Conservation (phyloP, 768 basidiomycete genomes). For the Trametes cinnabarina region DNA sequence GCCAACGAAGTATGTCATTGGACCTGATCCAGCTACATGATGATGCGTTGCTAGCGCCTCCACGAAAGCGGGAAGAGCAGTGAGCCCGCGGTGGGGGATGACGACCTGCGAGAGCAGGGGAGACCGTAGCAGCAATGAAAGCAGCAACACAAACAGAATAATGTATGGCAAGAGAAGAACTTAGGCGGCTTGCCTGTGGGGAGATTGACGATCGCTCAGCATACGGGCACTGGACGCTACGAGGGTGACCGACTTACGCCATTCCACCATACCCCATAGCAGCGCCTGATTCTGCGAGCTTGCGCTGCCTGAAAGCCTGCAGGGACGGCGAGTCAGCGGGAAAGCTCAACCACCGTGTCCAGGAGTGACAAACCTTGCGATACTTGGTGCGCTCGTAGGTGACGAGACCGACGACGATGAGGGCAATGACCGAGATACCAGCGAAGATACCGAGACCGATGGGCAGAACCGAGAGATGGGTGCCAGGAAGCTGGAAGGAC, state of each 20-base stretch:
- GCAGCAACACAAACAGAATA: conserved; percentile 13
- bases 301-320: conserved; percentile 77
- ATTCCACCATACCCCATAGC: conserved; percentile 61
- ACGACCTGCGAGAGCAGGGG: neutral
- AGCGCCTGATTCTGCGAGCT: conserved; percentile 62
- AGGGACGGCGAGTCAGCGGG: neutral
- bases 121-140: neutral
- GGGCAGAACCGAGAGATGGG: conserved; percentile 69
- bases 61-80: neutral
- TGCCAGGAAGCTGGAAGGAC: conserved; percentile 68
- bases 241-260: conserved; percentile 27
- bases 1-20: conserved; percentile 16
- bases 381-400: conserved; percentile 87
- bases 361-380: conserved; percentile 58
- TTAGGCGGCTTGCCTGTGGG: conserved; percentile 19
- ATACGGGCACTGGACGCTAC: neutral
- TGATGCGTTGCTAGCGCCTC: conserved; percentile 13
- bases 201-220: neutral
- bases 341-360: neutral
- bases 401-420: conserved; percentile 80
- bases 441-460: conserved; percentile 83
- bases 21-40: conserved; percentile 15
- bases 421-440: conserved; percentile 79
- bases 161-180: conserved; percentile 11
- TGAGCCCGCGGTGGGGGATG: neutral